phyloP scores from a whole-genome alignment of 345 rosid species.

The Hibiscus mutabilis region DNA sequence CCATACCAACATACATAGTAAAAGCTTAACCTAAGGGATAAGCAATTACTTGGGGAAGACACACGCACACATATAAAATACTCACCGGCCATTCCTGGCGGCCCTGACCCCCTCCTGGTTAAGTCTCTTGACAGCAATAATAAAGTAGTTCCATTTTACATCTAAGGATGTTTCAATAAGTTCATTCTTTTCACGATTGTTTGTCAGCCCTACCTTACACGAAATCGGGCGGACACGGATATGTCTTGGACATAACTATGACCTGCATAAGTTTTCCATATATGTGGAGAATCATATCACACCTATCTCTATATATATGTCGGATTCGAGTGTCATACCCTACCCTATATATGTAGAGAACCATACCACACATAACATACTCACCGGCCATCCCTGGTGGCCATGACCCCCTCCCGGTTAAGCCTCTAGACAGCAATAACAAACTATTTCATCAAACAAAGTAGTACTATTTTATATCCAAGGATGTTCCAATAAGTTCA shows the following conservation, averaged over 20 bases:
- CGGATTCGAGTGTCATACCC: too few relatives aligned
- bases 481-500: neutral
- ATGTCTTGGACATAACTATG: neutral
- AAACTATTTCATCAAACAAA: slow-evolving; percentile 18
- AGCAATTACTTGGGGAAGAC: too few relatives aligned
- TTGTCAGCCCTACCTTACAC: neutral
- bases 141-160: slow-evolving; percentile 3
- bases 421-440: slow-evolving; percentile 87
- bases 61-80: neutral
- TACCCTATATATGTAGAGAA: too few relatives aligned
- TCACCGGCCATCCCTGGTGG: slow-evolving; percentile 92
- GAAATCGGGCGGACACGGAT: neutral
- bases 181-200: neutral
- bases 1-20: too few relatives aligned
- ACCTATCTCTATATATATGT: too few relatives aligned
- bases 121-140: slow-evolving; percentile 84
- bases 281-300: too few relatives aligned
- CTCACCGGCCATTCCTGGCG: slow-evolving; percentile 95
- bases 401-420: slow-evolving; percentile 83
- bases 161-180: neutral
- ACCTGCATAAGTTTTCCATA: neutral
- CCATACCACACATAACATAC: slow-evolving; percentile 6
- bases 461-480: neutral
- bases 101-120: slow-evolving; percentile 78
- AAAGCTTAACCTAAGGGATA: too few relatives aligned